Evolutionary conservation across 192 early-diverging fungal species (phyloP).

Genomic region (Gonapodya prolifera): DNA sequence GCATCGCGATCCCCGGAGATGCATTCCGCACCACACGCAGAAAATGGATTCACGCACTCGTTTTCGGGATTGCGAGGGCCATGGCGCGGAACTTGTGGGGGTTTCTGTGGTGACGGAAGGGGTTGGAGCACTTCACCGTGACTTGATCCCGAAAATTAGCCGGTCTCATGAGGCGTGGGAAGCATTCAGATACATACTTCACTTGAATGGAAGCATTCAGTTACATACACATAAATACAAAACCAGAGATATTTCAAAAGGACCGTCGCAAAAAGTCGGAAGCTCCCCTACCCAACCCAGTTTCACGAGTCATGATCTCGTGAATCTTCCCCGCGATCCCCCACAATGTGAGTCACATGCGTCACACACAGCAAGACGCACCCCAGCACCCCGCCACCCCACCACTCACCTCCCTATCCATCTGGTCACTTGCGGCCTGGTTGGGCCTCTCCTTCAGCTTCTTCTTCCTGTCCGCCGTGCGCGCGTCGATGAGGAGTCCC

Average conservation of each 20-base stretch:
- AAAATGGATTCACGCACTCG: not conserved
- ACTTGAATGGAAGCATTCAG: too few relatives aligned
- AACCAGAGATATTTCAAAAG: not conserved
- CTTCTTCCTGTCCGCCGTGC: slow-evolving; percentile 13
- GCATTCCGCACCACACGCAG: not conserved
- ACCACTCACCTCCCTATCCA: not conserved
- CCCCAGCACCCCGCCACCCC: too few relatives aligned
- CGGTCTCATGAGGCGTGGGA: too few relatives aligned
- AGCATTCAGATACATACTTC: too few relatives aligned
- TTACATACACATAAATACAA: not conserved
- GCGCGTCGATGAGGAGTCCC: slow-evolving; percentile 19
- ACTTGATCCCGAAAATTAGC: too few relatives aligned
- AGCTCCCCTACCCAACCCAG: not conserved
- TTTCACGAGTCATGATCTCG: not conserved
- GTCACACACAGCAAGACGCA: too few relatives aligned
- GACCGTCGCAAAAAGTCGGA: too few relatives aligned
- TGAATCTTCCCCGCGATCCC: too few relatives aligned
- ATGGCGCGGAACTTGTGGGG: not conserved
- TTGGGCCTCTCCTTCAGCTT: not conserved
- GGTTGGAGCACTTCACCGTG: not conserved
- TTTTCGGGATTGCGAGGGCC: not conserved
- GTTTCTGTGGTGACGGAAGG: not conserved
- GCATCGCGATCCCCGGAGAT: not conserved
- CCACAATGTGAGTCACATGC: too few relatives aligned
- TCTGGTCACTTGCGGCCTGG: not conserved